Percentiles rank a stretch among this genome's conserved stretches.
Conservation (phyloP, 805 yeast species). For the Lipomyces orientalis region DNA sequence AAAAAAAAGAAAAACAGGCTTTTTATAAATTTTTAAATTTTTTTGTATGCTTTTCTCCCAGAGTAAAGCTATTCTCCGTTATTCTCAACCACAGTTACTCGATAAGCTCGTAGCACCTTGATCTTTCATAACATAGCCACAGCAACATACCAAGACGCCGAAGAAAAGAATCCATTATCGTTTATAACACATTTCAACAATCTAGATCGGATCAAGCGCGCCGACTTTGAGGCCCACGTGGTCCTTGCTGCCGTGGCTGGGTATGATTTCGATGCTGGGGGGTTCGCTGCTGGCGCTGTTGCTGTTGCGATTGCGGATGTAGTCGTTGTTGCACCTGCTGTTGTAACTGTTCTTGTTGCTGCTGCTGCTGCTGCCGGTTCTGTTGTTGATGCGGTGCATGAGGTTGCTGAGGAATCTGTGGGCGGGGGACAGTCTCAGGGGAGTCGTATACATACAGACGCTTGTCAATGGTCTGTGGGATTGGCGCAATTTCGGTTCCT, state of each 20-base stretch:
- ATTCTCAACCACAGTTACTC: background rate
- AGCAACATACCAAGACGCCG: background rate
- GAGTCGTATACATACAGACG: constrained; percentile 68
- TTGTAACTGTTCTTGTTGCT: constrained; percentile 6
- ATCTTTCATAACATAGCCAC: background rate
- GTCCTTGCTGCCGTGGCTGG: constrained; percentile 26
- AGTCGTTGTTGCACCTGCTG: constrained; percentile 23
- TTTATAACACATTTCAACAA: background rate
- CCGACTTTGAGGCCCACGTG: background rate
- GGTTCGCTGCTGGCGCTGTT: constrained; percentile 40
- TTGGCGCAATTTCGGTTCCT: constrained; percentile 96
- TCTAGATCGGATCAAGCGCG: background rate
- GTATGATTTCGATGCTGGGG: constrained; percentile 38
- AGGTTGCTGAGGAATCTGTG: constrained; percentile 25
- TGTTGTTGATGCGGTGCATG: constrained; percentile 38
- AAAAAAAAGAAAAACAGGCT: constrained; percentile 28
- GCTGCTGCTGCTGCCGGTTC: constrained; percentile 27
- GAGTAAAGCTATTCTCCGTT: background rate
- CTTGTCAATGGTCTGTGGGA: constrained; percentile 91
- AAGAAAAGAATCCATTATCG: background rate
- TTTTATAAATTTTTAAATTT: constrained; percentile 31
- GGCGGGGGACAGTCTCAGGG: constrained; percentile 39
- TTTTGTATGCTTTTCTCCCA: constrained; percentile 14
- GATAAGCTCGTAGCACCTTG: background rate
- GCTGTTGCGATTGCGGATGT: constrained; percentile 42